Evolutionary conservation across 768 basidiomycete species (phyloP), one percentile per base, ranked within the genome.

Genomic region (Punctularia strigosozonata): DNA sequence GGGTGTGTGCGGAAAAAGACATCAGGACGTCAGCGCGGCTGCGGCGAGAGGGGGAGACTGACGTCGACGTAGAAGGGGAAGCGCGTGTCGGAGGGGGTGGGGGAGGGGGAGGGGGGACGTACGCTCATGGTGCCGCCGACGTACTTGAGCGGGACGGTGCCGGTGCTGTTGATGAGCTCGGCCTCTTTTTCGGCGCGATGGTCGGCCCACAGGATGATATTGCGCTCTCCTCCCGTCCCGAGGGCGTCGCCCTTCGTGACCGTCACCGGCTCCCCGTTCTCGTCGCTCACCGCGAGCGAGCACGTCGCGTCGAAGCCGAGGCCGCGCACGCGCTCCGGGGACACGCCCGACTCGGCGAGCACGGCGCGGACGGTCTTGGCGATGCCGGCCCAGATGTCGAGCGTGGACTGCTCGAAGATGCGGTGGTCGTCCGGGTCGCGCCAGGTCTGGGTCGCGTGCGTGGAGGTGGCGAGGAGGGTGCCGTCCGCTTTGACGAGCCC

Each of bases 121-220:
- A 86, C 91, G 54, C 89, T 91, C 82, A 99, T 97, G 25, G 76
- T 85, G 32, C 91, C 91, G 7, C 95, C 95, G 34, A 98, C 91
- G 61, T 92, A 98, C 41, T 92, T 80, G 48, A 98, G 65, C 25
- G 95, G 90, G 21, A 79, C 67, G 36, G 86, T 86, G 2, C 77
- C 80, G 2, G 83, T 86, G 20, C 64, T 62, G 56, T 98, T 98
- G 66, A 98, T 92, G 31, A 81, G 56, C 31, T 87, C 77, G 2
- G 94, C 94, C 55, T 99, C 91, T 52, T 80, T 69, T 61, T 88
- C 82, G 0, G 95, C 94, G 36, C 94, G 75, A 59, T 95, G 91
- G 59, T 98, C 92, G 3, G 92, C 94, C 95, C 94, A 99, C 1
- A 99, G 68, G 31, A 98, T 75, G 43, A 97, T 71, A 57, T 97